phyloP scores from a whole-genome alignment of 345 rosid genomes.

The Clarkia xantiana region DNA sequence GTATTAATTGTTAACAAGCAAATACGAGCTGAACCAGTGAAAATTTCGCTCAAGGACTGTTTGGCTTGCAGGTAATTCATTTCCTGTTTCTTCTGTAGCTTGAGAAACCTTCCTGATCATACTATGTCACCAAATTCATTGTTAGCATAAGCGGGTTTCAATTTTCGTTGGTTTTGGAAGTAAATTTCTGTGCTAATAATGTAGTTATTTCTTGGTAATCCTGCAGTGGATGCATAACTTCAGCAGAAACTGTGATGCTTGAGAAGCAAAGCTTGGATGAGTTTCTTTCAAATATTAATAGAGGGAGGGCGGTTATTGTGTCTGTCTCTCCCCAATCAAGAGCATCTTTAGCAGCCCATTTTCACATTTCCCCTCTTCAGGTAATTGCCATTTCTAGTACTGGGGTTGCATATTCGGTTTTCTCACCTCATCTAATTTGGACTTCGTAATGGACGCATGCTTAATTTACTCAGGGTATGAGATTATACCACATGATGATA shows the following conservation, averaged over 20 bases:
- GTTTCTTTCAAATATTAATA: conserved; percentile 52
- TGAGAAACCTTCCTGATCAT: too few species aligned
- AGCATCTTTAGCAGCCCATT: conserved; percentile 74
- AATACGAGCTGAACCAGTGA: conserved; percentile 45
- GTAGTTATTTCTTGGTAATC: not conserved
- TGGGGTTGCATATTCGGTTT: not conserved
- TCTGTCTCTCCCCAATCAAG: conserved; percentile 84
- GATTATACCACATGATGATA: too few species aligned
- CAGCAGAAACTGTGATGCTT: conserved; percentile 91
- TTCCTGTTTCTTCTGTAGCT: not conserved
- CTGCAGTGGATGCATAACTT: conserved; percentile 83
- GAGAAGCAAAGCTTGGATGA: conserved; percentile 94
- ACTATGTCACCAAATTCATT: not conserved
- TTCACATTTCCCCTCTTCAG: conserved; percentile 51
- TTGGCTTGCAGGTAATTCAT: conserved; percentile 71
- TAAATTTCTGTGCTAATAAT: not conserved
- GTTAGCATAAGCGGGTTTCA: not conserved
- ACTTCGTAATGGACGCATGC: not conserved
- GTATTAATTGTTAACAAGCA: conserved; percentile 28
- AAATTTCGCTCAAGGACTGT: conserved; percentile 92
- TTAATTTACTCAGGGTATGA: too few species aligned
- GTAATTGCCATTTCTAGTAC: conserved; percentile 8
- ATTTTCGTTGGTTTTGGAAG: not conserved
- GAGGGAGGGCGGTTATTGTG: conserved; percentile 47
- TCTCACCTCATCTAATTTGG: not conserved